Percentiles rank a stretch among this genome's conserved stretches.
These are phyloP conservation scores for Geotrichum restrictum DNA, from an alignment of 1,139 yeast genomes.

Conservation along the genomic window DNA sequence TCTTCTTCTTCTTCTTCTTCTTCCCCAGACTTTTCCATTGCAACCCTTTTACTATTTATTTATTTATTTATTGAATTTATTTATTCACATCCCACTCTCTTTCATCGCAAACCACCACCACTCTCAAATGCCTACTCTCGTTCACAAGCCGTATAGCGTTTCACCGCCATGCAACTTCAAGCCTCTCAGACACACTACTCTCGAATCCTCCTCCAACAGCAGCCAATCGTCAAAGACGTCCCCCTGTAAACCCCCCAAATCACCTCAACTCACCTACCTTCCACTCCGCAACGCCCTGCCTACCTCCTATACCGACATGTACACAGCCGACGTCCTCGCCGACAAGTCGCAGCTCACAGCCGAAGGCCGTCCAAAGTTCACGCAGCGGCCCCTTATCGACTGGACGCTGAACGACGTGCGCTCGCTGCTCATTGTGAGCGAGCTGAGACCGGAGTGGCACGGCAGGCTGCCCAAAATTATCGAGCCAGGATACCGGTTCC, in stretches of 20 bases:
- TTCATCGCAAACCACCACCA: background rate
- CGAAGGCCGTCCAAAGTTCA: conserved; percentile 59
- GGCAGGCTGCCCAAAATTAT: conserved; percentile 46
- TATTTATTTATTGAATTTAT: background rate
- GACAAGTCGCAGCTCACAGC: conserved; percentile 33
- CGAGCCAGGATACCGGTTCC: conserved; percentile 43
- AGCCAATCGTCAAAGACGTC: background rate
- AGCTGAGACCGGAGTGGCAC: conserved; percentile 49
- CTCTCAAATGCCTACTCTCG: background rate
- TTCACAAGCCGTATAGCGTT: conserved; percentile 1
- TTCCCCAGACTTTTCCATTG: background rate
- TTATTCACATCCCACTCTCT: background rate
- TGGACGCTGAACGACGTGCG: conserved; percentile 65
- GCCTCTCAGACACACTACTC: conserved; percentile 6
- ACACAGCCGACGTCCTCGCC: conserved; percentile 46
- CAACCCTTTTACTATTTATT: background rate
- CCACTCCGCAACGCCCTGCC: conserved; percentile 46
- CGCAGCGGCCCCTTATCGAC: conserved; percentile 55
- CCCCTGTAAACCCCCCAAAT: background rate
- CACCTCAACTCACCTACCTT: conserved; percentile 8
- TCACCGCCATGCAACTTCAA: conserved; percentile 7
- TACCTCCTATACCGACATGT: conserved; percentile 48
- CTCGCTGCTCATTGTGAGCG: conserved; percentile 52
- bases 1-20: background rate
- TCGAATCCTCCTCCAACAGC: no score